Percentiles rank a stretch among this genome's conserved stretches.
phyloP scores from a whole-genome alignment of 2,329 filamentous ascomycete species.

The Fusarium sp. region DNA sequence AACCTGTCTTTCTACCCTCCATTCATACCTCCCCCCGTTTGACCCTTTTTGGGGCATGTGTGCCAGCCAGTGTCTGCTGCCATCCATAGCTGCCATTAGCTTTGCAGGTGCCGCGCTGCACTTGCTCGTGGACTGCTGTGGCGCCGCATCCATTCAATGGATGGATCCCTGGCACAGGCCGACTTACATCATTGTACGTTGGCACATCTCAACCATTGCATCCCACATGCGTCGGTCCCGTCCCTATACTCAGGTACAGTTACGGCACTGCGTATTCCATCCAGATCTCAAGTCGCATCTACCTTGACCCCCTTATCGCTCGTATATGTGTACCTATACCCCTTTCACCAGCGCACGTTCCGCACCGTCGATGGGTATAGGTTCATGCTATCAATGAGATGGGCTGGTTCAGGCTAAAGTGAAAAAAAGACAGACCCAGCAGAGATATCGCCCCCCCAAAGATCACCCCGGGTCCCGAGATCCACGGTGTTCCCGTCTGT shows the following conservation, averaged over 20 bases:
- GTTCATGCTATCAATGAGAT: constrained; percentile 32
- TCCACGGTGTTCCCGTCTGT: constrained; percentile 31
- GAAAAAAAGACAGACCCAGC: constrained; percentile 11
- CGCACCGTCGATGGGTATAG: constrained; percentile 24
- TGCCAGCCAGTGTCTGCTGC: constrained; percentile 29
- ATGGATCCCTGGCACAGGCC: constrained; percentile 27
- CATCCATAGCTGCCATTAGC: constrained; percentile 3
- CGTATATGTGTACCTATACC: constrained; percentile 6
- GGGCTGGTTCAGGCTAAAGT: constrained; percentile 29
- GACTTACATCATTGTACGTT: constrained; percentile 43
- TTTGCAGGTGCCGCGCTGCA: constrained; percentile 15
- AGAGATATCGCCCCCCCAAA: constrained; percentile 21
- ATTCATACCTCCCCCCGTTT: constrained; percentile 5
- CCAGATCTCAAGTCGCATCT: constrained; percentile 30
- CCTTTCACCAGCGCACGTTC: constrained; percentile 29
- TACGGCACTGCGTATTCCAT: constrained; percentile 13
- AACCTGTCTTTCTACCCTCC: constrained; percentile 2
- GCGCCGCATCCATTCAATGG: constrained; percentile 25
- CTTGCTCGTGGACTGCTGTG: constrained; percentile 32
- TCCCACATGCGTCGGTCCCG: constrained; percentile 19
- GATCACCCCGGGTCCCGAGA: constrained; percentile 31
- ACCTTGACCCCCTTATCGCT: constrained; percentile 16
- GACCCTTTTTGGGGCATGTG: constrained; percentile 18
- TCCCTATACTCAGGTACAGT: constrained; percentile 26
- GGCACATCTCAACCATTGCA: constrained; percentile 20